Base-by-base conservation (phyloP, 202 grass and related monocot genomes). In the Setaria viridis region DNA sequence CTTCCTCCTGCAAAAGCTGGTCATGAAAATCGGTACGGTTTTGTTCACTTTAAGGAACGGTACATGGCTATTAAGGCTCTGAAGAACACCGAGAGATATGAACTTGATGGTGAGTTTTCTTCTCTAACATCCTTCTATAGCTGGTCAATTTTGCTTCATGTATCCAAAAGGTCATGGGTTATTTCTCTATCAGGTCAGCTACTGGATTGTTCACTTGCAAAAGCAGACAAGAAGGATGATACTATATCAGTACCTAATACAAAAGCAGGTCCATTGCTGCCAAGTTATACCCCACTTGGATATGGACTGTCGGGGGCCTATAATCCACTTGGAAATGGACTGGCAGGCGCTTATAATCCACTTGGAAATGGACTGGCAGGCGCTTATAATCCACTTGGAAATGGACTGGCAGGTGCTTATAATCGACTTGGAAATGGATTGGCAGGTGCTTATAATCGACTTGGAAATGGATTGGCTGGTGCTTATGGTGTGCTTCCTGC, bases 31-130 rank as follows among this genome's bases (percentile, higher is more conserved):
- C 89, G 91, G 72, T 99, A 91, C 30, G 97, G 91, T 79, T 99
- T 99, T 90, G 91, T 99, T 82, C 94, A 99, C 90, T 99, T 99
- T 64, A 94, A 91, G 86, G 88, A 99, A 42, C 68, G 83, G 5
- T 74, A 79, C 72, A 94, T 80, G 81, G 97, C 88, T 42, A 99
- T 96, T 90, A 94, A 92, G 82, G 92, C 93, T 78, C 58, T 99
- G 59, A 80, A 96, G 82, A 89, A 91, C 39, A 91, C 91, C 1
- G 85, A 93, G 77, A 89, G 81, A 89, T 96, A 99, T 90, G 90
- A 99, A 82, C 82, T 99, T 69, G 84, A 88, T 70, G 94, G 94
- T 99, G 58, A 92, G 67, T 34, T 86, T 75, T 46, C 74, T 51
- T 85, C 33, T 67, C 43, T 85, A 37, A 20, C 77, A 1, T 71